Evolutionary conservation across 352 stramenopile genomes (phyloP).

Genomic region (Globisporangium rhizosaccharum): DNA sequence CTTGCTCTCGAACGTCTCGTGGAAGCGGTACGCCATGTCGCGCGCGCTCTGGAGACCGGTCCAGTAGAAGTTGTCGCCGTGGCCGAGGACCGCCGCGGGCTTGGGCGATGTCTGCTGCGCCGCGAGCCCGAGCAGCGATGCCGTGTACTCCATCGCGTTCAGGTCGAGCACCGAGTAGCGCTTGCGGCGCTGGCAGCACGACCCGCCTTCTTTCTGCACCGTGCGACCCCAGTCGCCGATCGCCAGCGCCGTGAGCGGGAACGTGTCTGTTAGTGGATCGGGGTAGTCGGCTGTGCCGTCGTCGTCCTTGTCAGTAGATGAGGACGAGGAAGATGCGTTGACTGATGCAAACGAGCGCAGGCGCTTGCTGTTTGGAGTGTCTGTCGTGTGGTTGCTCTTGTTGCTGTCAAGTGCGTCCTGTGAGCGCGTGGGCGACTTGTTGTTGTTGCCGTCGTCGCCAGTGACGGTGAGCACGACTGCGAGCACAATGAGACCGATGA

Average conservation of each 20-base stretch:
- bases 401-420: too few relatives aligned
- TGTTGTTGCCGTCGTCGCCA: too few relatives aligned
- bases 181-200: conserved; percentile 61
- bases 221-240: conserved; percentile 77
- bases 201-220: conserved; percentile 30
- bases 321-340: too few relatives aligned
- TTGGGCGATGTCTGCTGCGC: conserved; percentile 23
- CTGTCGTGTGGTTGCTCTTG: too few relatives aligned
- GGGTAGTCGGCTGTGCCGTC: too few relatives aligned
- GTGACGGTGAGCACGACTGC: too few relatives aligned
- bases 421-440: too few relatives aligned
- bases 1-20: conserved; percentile 49
- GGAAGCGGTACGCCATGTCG: conserved; percentile 42
- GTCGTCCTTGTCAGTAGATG: too few relatives aligned
- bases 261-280: conserved; percentile 20
- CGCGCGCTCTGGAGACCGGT: conserved; percentile 37
- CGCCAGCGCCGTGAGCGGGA: conserved; percentile 51
- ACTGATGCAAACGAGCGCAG: too few relatives aligned
- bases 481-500: too few relatives aligned
- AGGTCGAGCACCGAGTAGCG: conserved; percentile 55
- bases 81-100: conserved; percentile 53
- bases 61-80: conserved; percentile 74
- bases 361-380: too few relatives aligned
- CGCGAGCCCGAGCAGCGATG: conserved; percentile 52
- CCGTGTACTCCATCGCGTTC: conserved; percentile 56